Percentiles rank a stretch among this genome's conserved stretches.
phyloP scores from a whole-genome alignment of 2,329 filamentous ascomycete species.

The Epichloe coenophiala region DNA sequence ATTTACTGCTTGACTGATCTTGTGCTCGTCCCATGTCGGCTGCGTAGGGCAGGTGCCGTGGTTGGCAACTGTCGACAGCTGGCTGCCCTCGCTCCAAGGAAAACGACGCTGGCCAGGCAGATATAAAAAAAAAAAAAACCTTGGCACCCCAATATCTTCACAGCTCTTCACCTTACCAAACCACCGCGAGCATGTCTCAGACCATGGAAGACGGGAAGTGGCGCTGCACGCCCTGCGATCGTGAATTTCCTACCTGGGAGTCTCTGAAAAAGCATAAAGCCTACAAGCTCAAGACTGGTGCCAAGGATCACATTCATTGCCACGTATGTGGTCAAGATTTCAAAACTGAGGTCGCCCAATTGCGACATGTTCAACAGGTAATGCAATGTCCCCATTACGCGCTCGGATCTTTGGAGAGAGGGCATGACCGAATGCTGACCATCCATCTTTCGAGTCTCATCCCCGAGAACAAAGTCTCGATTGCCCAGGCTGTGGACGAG shows the following conservation, averaged over 20 bases:
- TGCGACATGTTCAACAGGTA: constrained; percentile 23
- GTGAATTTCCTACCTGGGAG: constrained; percentile 13
- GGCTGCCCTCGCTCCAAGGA: not conserved
- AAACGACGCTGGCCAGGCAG: not conserved
- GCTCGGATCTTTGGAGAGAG: not conserved
- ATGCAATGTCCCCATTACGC: not conserved
- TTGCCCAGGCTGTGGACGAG: constrained; percentile 32
- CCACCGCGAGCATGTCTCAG: not conserved
- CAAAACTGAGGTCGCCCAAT: constrained; percentile 16
- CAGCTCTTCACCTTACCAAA: not conserved
- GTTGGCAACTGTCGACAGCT: not conserved
- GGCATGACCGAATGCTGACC: not conserved
- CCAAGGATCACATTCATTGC: constrained; percentile 22
- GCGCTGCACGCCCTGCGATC: constrained; percentile 18
- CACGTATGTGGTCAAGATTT: constrained; percentile 25
- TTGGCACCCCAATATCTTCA: not conserved
- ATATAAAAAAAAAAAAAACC: not conserved
- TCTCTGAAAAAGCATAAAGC: constrained; percentile 17
- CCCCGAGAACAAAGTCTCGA: constrained; percentile 24
- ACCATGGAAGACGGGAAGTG: constrained; percentile 6
- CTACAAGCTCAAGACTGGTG: constrained; percentile 12
- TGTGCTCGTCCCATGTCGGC: not conserved
- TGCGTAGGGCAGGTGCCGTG: not conserved
- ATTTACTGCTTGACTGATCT: too few species aligned
- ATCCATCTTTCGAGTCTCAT: not conserved